A percentile compares a stretch with the other conserved stretches of the same genome.
Conservation (phyloP, 495 filamentous ascomycete species). For the Talaromyces adpressus region DNA sequence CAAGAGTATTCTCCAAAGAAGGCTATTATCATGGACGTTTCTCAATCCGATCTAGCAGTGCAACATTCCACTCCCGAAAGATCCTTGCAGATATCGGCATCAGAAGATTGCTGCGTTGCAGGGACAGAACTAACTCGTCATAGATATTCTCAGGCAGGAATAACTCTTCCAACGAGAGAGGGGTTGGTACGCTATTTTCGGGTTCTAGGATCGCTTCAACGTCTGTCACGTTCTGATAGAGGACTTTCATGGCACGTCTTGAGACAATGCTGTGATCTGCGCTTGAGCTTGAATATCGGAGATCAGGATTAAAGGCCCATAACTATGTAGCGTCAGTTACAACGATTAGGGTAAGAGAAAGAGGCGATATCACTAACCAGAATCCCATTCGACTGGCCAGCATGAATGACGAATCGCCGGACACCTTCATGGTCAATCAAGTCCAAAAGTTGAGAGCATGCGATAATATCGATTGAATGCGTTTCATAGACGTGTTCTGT, state of each 20-base stretch:
- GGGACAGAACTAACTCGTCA: constrained; percentile 26
- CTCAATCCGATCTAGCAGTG: constrained; percentile 45
- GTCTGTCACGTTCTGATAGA: constrained; percentile 47
- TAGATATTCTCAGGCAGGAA: constrained; percentile 47
- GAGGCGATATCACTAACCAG: constrained; percentile 26
- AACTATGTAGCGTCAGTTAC: constrained; percentile 18
- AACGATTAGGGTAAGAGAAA: neutral
- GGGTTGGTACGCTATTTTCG: constrained; percentile 31
- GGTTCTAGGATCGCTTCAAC: constrained; percentile 48
- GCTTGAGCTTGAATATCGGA: constrained; percentile 53
- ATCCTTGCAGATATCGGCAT: constrained; percentile 48
- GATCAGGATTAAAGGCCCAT: constrained; percentile 68
- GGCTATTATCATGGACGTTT: neutral
- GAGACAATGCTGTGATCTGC: constrained; percentile 21
- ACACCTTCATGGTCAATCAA: constrained; percentile 42
- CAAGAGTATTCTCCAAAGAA: neutral
- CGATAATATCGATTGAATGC: constrained; percentile 42
- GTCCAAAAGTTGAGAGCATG: constrained; percentile 44
- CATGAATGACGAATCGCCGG: constrained; percentile 41
- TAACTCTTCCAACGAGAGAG: constrained; percentile 57
- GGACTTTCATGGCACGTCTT: constrained; percentile 58
- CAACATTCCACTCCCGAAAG: constrained; percentile 62
- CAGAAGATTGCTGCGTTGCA: constrained; percentile 44
- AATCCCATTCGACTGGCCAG: constrained; percentile 28
- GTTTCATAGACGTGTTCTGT: constrained; percentile 19